phyloP scores from a whole-genome alignment of 192 early-diverging fungal species.

The Bifiguratus adelaidae region DNA sequence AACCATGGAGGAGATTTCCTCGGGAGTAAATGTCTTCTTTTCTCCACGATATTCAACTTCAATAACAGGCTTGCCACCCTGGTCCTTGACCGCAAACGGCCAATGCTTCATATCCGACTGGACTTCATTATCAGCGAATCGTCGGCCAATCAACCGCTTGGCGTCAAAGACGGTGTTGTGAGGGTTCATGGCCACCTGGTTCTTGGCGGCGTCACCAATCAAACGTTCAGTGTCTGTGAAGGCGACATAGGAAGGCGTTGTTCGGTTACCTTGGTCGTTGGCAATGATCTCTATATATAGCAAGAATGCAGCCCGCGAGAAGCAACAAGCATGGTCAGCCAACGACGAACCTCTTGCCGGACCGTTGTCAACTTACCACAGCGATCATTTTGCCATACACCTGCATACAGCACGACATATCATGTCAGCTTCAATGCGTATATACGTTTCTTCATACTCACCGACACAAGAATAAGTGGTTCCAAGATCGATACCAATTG shows the following conservation, averaged over 20 bases:
- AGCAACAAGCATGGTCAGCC: too few species aligned
- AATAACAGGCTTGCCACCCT: slow-evolving; percentile 85
- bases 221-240: slow-evolving; percentile 97
- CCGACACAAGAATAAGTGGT: slow-evolving; percentile 92
- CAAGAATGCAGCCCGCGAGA: not conserved
- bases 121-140: slow-evolving; percentile 84
- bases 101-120: slow-evolving; percentile 99
- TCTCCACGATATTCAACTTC: slow-evolving; percentile 96
- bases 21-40: slow-evolving; percentile 91
- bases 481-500: slow-evolving; percentile 86
- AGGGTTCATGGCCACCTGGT: slow-evolving; percentile 97
- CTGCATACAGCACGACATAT: too few species aligned
- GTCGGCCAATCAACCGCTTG: slow-evolving; percentile 97
- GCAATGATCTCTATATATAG: slow-evolving; percentile 85
- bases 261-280: slow-evolving; percentile 99
- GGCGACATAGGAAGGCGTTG: slow-evolving; percentile 95
- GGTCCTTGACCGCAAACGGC: slow-evolving; percentile 86
- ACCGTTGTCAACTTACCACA: slow-evolving; percentile 10
- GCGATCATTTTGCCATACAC: slow-evolving; percentile 53
- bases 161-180: slow-evolving; percentile 97
- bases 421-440: too few species aligned
- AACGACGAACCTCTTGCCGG: too few species aligned
- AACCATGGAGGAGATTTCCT: slow-evolving; percentile 98
- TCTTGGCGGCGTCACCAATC: slow-evolving; percentile 99
- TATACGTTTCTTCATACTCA: too few species aligned